Evolutionary conservation across 2,329 filamentous ascomycete genomes (phyloP), one percentile per base, ranked within the genome.

Genomic region (Fusarium nanum): DNA sequence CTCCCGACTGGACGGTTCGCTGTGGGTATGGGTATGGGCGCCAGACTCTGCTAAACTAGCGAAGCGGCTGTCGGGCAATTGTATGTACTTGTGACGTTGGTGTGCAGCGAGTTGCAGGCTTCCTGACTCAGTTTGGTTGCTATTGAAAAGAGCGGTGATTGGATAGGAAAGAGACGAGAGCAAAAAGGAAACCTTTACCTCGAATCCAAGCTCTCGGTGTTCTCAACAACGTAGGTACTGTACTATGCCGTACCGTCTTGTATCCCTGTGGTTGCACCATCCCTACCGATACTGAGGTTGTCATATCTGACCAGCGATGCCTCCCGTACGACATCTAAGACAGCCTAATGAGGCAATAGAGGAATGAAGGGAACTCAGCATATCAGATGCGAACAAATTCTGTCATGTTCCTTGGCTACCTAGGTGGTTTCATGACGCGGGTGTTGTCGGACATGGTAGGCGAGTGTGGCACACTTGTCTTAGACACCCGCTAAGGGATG

Each of bases 1-100:
- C 68, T 58, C 64, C 72, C 72, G 68, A 59, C 62, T 62, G 68
- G 55, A 58, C 57, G 72, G 72, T 74, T 74, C 70, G 53, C n/a
- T 47, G 72, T 74, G 70, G 72, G 40, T 65, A 67, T 74, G 70
- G 72, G 37, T 64, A 67, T 71, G 46, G 49, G 40, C 57, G 49
- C 30, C 64, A 64, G 48, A 64, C 30, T 60, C 48, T 60, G 49
- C 56, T 45, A 55, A 56, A 57, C 64, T 71, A 73, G 46, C 56
- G 48, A 58, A 46, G 53, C 55, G 49, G 69, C 61, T 73, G 62
- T 64, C 56, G 49, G 57, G 47, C 58, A 64, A 56, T 59, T 67
- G 56, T 61, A 22, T 47, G 53, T 56, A 27, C 40, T 53, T 55
- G 52, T 61, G 61, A 57, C 59, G 59, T 53, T 60, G 56, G 67